Evolutionary conservation across 2,329 filamentous ascomycete genomes (phyloP).

Genomic region (Dothiorella sarmentorum): DNA sequence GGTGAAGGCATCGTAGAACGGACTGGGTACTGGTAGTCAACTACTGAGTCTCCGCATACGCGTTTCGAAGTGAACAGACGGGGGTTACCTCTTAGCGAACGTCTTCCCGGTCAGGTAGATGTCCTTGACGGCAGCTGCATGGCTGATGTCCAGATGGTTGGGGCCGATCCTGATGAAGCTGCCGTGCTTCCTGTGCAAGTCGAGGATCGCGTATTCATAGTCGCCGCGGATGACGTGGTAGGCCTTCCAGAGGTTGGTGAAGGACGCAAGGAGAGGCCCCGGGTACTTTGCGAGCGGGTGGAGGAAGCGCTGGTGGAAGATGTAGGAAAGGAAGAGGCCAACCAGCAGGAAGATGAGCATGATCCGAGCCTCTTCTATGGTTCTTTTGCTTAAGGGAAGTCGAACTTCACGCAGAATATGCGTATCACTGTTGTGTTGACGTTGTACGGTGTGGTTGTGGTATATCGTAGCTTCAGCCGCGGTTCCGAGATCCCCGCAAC

Average conservation of each 20-base stretch:
- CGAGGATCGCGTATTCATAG: neutral
- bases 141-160: slow-evolving; percentile 9
- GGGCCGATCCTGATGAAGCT: neutral
- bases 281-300: slow-evolving; percentile 44
- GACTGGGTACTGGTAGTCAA: neutral
- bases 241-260: slow-evolving; percentile 29
- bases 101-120: neutral
- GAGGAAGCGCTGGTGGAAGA: slow-evolving; percentile 40
- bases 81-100: slow-evolving; percentile 1
- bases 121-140: neutral
- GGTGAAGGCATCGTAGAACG: neutral
- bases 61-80: no score
- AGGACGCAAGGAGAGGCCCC: slow-evolving; percentile 38
- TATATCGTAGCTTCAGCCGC: no score
- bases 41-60: neutral
- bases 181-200: neutral
- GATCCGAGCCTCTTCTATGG: no score
- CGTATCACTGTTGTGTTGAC: no score
- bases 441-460: no score
- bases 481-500: no score
- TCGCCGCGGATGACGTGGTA: neutral
- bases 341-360: no score
- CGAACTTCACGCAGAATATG: no score
- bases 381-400: no score
- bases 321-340: no score